Conservation (phyloP, 345 rosid genomes). For the Acer saccharum region DNA sequence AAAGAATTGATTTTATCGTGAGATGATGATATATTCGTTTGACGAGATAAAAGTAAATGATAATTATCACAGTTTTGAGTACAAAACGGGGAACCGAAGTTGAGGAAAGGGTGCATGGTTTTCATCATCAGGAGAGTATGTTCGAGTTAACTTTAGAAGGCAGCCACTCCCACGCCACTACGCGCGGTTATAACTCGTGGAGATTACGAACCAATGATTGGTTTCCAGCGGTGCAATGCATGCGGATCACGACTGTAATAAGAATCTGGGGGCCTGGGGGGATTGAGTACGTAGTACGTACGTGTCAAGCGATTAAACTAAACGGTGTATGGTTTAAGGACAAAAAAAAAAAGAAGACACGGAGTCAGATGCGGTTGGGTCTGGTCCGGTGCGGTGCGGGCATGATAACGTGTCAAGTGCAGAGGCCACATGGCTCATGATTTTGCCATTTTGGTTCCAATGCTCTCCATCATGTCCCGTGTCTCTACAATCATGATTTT, state of each 20-base stretch:
- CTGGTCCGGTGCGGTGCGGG: neutral
- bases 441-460: neutral
- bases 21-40: neutral
- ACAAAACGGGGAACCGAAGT: conserved; percentile 9
- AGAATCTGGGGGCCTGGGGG: neutral
- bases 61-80: conserved; percentile 11
- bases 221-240: neutral
- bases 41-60: neutral
- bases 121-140: conserved; percentile 12
- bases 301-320: neutral
- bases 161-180: neutral
- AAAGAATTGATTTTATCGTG: conserved; percentile 6
- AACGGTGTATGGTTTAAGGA: too few relatives aligned
- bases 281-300: conserved; percentile 9
- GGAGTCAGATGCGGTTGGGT: neutral
- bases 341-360: neutral
- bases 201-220: neutral
- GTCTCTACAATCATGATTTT: conserved; percentile 9
- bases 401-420: neutral
- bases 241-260: neutral
- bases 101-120: conserved; percentile 13
- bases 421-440: neutral
- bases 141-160: neutral
- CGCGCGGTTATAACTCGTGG: neutral
- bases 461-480: conserved; percentile 20